These are phyloP conservation scores for Botryotinia globosa DNA, from an alignment of 2,329 filamentous ascomycete species.

Conservation along the genomic window DNA sequence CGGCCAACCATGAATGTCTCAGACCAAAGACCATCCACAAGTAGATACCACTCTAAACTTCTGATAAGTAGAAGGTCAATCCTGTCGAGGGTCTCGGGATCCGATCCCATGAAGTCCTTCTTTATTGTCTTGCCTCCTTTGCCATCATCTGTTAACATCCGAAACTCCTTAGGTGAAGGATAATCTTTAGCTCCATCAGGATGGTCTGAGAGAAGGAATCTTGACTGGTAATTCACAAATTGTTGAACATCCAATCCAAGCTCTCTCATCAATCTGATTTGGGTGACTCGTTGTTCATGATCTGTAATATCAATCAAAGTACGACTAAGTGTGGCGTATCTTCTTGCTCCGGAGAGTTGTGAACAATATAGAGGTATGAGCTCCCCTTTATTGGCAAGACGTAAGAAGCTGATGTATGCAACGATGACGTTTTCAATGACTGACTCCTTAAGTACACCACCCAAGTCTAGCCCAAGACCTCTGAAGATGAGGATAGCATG, in stretches of 20 bases:
- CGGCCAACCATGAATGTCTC: conserved; percentile 67
- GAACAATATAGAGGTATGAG: conserved; percentile 87
- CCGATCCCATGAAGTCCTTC: conserved; percentile 66
- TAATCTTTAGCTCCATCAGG: conserved; percentile 41
- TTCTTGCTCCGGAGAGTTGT: conserved; percentile 62
- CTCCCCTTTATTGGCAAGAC: conserved; percentile 68
- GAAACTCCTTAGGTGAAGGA: conserved; percentile 48
- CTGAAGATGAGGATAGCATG: conserved; percentile 70
- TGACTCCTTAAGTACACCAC: conserved; percentile 41
- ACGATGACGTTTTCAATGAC: conserved; percentile 69
- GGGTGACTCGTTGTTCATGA: conserved; percentile 59
- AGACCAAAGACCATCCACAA: conserved; percentile 69
- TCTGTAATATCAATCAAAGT: conserved; percentile 74
- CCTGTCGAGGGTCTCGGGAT: conserved; percentile 57
- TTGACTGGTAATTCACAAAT: conserved; percentile 69
- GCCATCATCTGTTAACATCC: conserved; percentile 46
- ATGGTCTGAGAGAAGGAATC: conserved; percentile 51
- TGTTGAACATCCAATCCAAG: conserved; percentile 69
- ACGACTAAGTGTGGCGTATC: conserved; percentile 69
- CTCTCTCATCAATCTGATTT: conserved; percentile 72
- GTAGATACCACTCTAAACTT: conserved; percentile 79
- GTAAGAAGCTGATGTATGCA: conserved; percentile 77
- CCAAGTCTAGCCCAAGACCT: conserved; percentile 51
- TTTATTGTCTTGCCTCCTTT: conserved; percentile 63
- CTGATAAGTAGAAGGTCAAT: conserved; percentile 72